Evolutionary conservation across 306 rosid species (phyloP), one percentile per base, ranked within the genome.

Genomic region (Coriaria nepalensis): DNA sequence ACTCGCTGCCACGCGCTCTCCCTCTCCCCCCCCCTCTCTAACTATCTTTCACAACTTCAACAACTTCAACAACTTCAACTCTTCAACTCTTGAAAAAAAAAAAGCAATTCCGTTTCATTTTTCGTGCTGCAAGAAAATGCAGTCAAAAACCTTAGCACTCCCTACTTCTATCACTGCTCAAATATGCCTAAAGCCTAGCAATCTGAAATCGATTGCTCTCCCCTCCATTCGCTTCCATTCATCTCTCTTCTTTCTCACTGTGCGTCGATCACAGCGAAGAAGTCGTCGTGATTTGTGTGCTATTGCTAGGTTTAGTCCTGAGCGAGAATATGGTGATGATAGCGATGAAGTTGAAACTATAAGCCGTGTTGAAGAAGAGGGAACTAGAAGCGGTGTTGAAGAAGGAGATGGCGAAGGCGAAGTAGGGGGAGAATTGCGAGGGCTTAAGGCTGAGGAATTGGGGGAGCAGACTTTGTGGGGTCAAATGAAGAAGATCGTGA

Each of bases 401-500:
- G n/a, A n/a, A n/a, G n/a, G n/a, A n/a, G n/a, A n/a, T n/a, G n/a
- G n/a, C n/a, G n/a, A n/a, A n/a, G n/a, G n/a, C n/a, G n/a, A n/a
- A n/a, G n/a, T n/a, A 32, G 70, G 48, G 43, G 68, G 48, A 45
- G 29, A 8, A 7, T 12, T 10, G 46, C 46, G 13, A 50, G 63
- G 43, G 54, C 38, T 41, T 10, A 53, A 49, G 58, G 55, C 37
- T 0, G 63, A 55, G 43, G 79, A 76, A 35, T 47, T 81, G 53
- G 80, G 43, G 43, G 56, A 55, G 5, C 72, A 60, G 59, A 68
- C 75, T 11, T 63, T 81, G 66, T 74, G 79, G 86, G 47, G 5
- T 42, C 97, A 88, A 64, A 68, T 83, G 61, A 76, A 77, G 73
- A 84, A 81, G 73, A 88, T 84, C 37, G 61, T 69, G 0, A 62